Conservation (phyloP, 176 grass and related monocot species). For the Thinopyrum elongatum region DNA sequence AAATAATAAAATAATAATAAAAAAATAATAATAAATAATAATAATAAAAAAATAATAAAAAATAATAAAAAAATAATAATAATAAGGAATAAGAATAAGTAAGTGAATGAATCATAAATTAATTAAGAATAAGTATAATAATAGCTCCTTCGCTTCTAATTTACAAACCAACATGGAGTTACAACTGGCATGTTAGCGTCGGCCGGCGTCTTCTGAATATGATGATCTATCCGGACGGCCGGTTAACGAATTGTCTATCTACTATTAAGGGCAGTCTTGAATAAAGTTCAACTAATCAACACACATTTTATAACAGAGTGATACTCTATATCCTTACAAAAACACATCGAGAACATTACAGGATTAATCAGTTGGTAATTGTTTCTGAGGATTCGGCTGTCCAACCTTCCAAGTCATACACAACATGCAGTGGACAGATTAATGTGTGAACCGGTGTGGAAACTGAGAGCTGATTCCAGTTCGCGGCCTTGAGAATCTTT, state of each 20-base stretch:
- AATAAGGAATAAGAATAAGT: too few species aligned
- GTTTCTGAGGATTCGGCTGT: not conserved
- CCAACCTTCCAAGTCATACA: not conserved
- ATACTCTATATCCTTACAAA: too few species aligned
- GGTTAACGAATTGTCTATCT: not conserved
- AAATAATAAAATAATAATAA: too few species aligned
- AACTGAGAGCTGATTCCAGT: not conserved
- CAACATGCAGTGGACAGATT: slow-evolving; percentile 6
- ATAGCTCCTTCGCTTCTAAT: not conserved
- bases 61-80: too few species aligned
- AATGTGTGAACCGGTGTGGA: not conserved
- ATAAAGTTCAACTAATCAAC: too few species aligned
- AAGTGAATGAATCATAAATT: too few species aligned
- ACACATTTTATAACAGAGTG: too few species aligned
- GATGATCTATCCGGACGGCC: not conserved
- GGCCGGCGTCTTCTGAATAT: not conserved
- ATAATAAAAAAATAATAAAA: too few species aligned
- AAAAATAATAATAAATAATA: too few species aligned
- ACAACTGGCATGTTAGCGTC: not conserved
- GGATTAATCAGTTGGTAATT: not conserved
- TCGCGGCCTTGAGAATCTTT: slow-evolving; percentile 20
- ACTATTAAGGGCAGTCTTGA: too few species aligned
- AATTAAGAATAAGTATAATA: too few species aligned
- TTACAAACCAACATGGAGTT: not conserved
- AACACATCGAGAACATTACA: too few species aligned